Conservation (phyloP, 1,139 yeast species). For the Debaryomyces nepalensis region DNA sequence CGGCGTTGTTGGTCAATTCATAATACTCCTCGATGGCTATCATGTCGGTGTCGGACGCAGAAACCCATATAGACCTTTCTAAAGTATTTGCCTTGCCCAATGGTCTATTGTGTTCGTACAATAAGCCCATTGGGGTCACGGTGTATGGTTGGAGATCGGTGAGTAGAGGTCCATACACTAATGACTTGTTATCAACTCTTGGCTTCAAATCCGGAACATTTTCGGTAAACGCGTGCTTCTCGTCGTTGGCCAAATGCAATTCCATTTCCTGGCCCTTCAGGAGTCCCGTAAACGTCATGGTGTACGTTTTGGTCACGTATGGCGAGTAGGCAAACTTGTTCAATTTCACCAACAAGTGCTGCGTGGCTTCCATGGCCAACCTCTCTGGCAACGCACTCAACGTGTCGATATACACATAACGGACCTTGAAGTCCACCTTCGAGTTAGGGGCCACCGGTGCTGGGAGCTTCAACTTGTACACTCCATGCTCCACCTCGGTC, state of each 20-base stretch:
- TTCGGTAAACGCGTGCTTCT: slow-evolving; percentile 21
- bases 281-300: slow-evolving; percentile 55
- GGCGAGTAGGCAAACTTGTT: slow-evolving; percentile 64
- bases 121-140: slow-evolving; percentile 53
- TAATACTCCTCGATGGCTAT: slow-evolving; percentile 79
- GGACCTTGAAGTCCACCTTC: slow-evolving; percentile 53
- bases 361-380: slow-evolving; percentile 64
- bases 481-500: slow-evolving; percentile 33
- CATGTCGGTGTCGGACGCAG: slow-evolving; percentile 44
- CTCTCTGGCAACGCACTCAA: slow-evolving; percentile 66
- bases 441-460: slow-evolving; percentile 70
- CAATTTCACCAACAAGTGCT: slow-evolving; percentile 59
- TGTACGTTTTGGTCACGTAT: slow-evolving; percentile 60
- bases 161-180: slow-evolving; percentile 63
- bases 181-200: slow-evolving; percentile 40
- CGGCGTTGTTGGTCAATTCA: slow-evolving; percentile 78
- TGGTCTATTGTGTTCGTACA: slow-evolving; percentile 72
- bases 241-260: slow-evolving; percentile 20
- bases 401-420: slow-evolving; percentile 54
- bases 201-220: slow-evolving; percentile 36
- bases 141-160: slow-evolving; percentile 50
- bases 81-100: slow-evolving; percentile 62
- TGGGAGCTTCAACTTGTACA: slow-evolving; percentile 57
- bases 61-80: slow-evolving; percentile 77
- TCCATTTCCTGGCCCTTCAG: slow-evolving; percentile 53